Base-by-base conservation (phyloP, 352 stramenopile species). In the Phytophthora tubulina region DNA sequence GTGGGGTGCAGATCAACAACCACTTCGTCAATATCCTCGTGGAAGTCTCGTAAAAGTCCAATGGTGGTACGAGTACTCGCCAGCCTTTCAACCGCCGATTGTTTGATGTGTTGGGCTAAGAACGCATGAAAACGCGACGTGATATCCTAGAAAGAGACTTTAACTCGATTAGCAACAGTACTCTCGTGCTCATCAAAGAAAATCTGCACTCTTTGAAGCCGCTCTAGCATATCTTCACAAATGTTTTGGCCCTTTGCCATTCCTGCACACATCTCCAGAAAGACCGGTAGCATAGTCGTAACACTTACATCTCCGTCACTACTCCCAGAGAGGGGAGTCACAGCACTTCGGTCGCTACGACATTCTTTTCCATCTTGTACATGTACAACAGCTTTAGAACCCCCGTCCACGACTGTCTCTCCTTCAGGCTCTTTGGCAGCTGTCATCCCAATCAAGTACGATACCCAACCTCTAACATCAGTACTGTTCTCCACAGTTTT, bases 161-260 rank as follows among this genome's bases (percentile, higher is more conserved):
- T 48, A 48, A 4, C 8, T 48, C 2, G 41, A 54, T 7, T 55
- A 44, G n/a, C n/a, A 35, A 30, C 17, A 39, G 14, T 10, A 7
- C 14, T 39, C 48, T 17, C 21, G 21, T 27, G 21, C 1, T 27
- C 21, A 27, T 63, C 56, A 48, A 72, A 1, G 2, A 45, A 50
- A 32, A 21, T 55, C 10, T 72, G 32, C 41, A 44, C 39, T 56
- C 55, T 27, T 33, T 49, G 39, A 14, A 72, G 30, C 3, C 64
- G 33, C 32, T 66, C 56, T 17, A 67, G 27, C 27, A 63, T 14
- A 27, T 72, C 48, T 61, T 72, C 64, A 46, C 64, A 72, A 10
- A 72, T 62, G 11, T 67, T 42, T 9, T 61, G 48, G 2, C 21
- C 21, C 21, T 27, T 27, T 27, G 21, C 21, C 21, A 27, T 27